Base-by-base conservation (phyloP, 306 rosid genomes). In the Calophaca sinica region DNA sequence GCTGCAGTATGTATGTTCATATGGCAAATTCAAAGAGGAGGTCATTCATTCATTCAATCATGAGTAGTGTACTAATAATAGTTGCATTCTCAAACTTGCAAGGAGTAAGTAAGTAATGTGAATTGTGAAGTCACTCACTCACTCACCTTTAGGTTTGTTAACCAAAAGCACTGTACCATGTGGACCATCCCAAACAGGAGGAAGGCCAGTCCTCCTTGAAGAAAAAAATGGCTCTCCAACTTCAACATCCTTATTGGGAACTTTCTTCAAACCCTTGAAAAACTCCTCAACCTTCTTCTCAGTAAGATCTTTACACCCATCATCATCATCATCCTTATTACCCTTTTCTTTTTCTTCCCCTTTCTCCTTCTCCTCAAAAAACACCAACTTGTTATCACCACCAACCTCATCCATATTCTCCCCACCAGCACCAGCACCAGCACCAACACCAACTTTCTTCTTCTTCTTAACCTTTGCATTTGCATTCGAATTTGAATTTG, bases 91-190 rank as follows among this genome's bases (percentile, higher is more conserved):
- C 48, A 42, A 42, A 42, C 48, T 42, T 42, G 48, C 48, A 7
- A 10, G 8, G 29, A 48, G 46, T 31, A 42, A 42, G 48, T 2
- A 42, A 42, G 9, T 8, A 50, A 50, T 39, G 15, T 5, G 6
- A 75, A n/a, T 53, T 39, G 33, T 7, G 9, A 59, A 70, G 72
- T 79, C 32, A 38, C 45, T 33, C 2, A 39, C 14, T 64, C 15
- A 42, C 70, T 42, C 20, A 90, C 98, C 98, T 89, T 91, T 94
- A 45, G 98, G 98, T 74, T 94, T 94, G 88, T 94, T 91, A 77
- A 94, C 77, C 85, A 94, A 86, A 38, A 91, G 81, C 72, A 91
- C 96, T 1, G 97, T 90, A 71, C 98, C 98, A 75, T 52, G 72
- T 0, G 90, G 93, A 82, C 82, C 39, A 72, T 94, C 98, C 97